A percentile compares a stretch with the other conserved stretches of the same genome.
Conservation (phyloP, 208 protist species). For the Leishmania mexicana region DNA sequence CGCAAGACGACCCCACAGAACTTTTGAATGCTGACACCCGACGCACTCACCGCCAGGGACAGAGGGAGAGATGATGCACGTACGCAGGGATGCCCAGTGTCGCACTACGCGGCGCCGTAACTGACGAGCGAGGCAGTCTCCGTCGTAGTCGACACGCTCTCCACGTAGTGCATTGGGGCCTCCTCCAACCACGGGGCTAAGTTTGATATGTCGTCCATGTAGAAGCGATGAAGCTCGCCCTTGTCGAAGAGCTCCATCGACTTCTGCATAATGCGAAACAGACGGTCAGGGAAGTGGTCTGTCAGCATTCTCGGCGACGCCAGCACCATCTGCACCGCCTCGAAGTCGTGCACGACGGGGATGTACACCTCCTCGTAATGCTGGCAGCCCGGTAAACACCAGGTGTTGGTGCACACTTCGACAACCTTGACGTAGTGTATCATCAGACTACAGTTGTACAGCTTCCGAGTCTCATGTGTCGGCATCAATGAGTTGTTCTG, state of each 20-base stretch:
- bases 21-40: not conserved
- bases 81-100: not conserved
- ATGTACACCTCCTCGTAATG: conserved; percentile 67
- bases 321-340: conserved; percentile 74
- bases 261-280: conserved; percentile 57
- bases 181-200: conserved; percentile 2
- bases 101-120: conserved; percentile 12
- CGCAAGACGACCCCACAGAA: not conserved
- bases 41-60: not conserved
- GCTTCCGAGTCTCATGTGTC: conserved; percentile 19
- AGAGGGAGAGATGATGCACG: not conserved
- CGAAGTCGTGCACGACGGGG: conserved; percentile 49
- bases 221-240: conserved; percentile 82
- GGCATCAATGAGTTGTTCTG: conserved; percentile 27
- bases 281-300: conserved; percentile 87
- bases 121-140: not conserved
- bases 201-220: conserved; percentile 27
- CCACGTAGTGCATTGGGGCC: conserved; percentile 38
- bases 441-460: conserved; percentile 69
- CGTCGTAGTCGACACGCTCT: not conserved
- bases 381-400: conserved; percentile 16
- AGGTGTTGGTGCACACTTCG: conserved; percentile 22
- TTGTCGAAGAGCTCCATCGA: conserved; percentile 42
- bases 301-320: conserved; percentile 77
- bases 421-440: conserved; percentile 79